Evolutionary conservation across 257 asterid genomes (phyloP).

Genomic region (Paraleonurus japonicus): DNA sequence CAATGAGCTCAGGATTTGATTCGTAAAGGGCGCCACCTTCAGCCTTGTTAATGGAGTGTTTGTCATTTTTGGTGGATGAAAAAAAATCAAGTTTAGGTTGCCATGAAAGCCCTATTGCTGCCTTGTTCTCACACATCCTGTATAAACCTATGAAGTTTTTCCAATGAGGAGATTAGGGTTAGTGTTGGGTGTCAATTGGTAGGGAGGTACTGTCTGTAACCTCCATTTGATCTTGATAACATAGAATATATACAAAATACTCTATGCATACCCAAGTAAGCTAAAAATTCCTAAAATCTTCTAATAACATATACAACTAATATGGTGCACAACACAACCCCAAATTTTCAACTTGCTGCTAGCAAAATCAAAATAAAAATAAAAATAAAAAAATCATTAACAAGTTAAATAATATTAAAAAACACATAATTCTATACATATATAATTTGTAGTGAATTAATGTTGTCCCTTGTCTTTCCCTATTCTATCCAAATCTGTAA

Average conservation of each 20-base stretch:
- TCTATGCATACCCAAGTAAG: background rate
- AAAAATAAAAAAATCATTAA: too few species aligned
- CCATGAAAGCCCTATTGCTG: conserved; percentile 70
- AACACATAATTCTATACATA: too few species aligned
- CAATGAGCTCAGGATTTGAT: conserved; percentile 58
- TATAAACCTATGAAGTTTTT: background rate
- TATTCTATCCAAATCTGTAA: too few species aligned
- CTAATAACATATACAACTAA: background rate
- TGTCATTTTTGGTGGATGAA: conserved; percentile 26
- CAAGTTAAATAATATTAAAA: too few species aligned
- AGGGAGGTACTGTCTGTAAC: background rate
- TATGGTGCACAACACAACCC: background rate
- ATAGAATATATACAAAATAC: too few species aligned
- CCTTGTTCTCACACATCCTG: conserved; percentile 26
- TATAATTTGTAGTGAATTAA: too few species aligned
- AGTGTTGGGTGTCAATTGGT: background rate
- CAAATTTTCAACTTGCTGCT: background rate
- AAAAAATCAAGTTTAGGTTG: conserved; percentile 56
- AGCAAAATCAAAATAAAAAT: too few species aligned
- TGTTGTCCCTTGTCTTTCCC: too few species aligned
- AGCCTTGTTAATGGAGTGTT: background rate
- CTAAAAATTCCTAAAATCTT: background rate
- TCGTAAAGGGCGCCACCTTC: conserved; percentile 37
- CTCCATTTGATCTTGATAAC: background rate
- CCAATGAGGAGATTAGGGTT: background rate